Evolutionary conservation across 2,329 filamentous ascomycete species (phyloP).

Genomic region (Neofusicoccum kwambonambiense): DNA sequence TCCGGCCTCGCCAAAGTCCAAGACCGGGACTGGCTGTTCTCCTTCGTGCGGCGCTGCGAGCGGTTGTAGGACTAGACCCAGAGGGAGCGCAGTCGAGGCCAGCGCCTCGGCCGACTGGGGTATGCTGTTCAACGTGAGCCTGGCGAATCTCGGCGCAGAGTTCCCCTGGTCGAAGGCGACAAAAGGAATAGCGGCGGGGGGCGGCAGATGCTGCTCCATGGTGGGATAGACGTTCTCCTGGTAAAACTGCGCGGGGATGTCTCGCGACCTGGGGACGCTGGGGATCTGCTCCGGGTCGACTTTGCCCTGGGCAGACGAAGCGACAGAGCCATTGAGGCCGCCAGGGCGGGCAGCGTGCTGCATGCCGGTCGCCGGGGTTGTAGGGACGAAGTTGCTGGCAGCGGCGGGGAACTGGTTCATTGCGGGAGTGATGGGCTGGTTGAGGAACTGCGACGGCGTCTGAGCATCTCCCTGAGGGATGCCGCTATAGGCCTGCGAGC

Average conservation of each 20-base stretch:
- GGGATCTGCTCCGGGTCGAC: constrained; percentile 92
- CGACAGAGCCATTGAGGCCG: constrained; percentile 33
- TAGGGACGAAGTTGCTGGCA: constrained; percentile 53
- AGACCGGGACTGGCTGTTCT: constrained; percentile 81
- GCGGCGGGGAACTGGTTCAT: constrained; percentile 64
- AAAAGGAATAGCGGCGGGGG: constrained; percentile 83
- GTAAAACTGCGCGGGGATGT: constrained; percentile 79
- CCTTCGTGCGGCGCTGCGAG: constrained; percentile 79
- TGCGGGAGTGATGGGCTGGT: constrained; percentile 47
- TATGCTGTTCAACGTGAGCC: constrained; percentile 91
- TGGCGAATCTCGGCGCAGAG: constrained; percentile 88
- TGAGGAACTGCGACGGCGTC: constrained; percentile 59
- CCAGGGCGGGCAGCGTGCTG: constrained; percentile 36
- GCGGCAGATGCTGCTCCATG: constrained; percentile 89
- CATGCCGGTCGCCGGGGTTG: constrained; percentile 33
- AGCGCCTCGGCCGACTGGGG: constrained; percentile 79
- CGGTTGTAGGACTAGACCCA: constrained; percentile 87
- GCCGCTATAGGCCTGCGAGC: constrained; percentile 68
- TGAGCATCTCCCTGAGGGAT: constrained; percentile 60
- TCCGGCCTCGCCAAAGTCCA: constrained; percentile 90
- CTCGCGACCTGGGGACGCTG: constrained; percentile 82
- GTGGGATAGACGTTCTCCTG: constrained; percentile 88
- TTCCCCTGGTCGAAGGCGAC: constrained; percentile 96
- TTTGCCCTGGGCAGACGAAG: constrained; percentile 66
- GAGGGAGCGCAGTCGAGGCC: constrained; percentile 74